Percentiles rank a stretch among this genome's conserved stretches.
phyloP scores from a whole-genome alignment of 2,329 filamentous ascomycete species.

The Aspergillus carbonarius region DNA sequence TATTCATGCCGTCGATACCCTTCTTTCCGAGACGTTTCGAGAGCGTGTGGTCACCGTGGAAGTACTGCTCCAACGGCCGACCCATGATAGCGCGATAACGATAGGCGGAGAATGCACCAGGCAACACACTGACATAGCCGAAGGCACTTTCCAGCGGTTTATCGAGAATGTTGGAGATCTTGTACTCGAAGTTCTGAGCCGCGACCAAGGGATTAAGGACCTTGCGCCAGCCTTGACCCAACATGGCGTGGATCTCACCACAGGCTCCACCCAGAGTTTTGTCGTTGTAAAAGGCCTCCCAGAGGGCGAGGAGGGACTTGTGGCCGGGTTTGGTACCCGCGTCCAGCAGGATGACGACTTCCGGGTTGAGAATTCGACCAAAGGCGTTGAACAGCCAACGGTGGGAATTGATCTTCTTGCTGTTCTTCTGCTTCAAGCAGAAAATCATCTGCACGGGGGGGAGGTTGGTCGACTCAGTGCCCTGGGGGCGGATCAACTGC shows the following conservation, averaged over 20 bases:
- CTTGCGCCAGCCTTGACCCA: conserved; percentile 87
- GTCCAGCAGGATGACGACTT: conserved; percentile 93
- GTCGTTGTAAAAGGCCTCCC: conserved; percentile 99
- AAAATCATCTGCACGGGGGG: conserved; percentile 99
- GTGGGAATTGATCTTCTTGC: conserved; percentile 99
- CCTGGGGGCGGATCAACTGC: conserved; percentile 88
- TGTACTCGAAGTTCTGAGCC: conserved; percentile 99
- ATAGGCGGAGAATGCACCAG: conserved; percentile 98
- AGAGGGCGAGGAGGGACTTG: conserved; percentile 86
- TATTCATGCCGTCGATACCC: conserved; percentile 99
- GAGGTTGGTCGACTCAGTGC: conserved; percentile 78
- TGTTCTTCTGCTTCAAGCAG: conserved; percentile 98
- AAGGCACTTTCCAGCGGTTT: conserved; percentile 97
- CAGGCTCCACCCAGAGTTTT: conserved; percentile 97
- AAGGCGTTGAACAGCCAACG: conserved; percentile 99
- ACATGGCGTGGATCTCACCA: conserved; percentile 98
- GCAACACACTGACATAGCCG: conserved; percentile 95
- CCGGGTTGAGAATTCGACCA: conserved; percentile 92
- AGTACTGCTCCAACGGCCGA: conserved; percentile 94
- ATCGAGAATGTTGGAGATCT: conserved; percentile 98
- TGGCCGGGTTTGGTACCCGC: conserved; percentile 94
- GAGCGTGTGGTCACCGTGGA: conserved; percentile 97
- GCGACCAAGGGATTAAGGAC: conserved; percentile 93
- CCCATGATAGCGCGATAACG: conserved; percentile 98
- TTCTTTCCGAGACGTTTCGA: conserved; percentile 96